A percentile compares a stretch with the other conserved stretches of the same genome.
Conservation (phyloP, 2,329 filamentous ascomycete species). For the Bipolaris zeicola region DNA sequence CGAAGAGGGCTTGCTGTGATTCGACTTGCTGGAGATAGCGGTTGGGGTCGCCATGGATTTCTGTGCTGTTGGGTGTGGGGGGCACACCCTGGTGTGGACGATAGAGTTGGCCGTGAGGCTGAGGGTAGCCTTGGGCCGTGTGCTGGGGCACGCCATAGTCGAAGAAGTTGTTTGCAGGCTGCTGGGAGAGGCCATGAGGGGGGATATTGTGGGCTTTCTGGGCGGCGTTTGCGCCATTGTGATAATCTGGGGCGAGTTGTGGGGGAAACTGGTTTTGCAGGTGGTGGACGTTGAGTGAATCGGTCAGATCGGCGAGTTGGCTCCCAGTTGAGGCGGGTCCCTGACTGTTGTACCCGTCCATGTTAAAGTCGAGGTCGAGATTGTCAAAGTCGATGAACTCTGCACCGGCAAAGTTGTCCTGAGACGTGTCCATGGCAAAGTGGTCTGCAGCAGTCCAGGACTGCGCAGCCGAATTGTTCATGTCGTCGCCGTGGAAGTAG, state of each 20-base stretch:
- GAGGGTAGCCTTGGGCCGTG: conserved; percentile 40
- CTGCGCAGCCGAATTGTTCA: conserved; percentile 40
- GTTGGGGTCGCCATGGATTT: conserved; percentile 67
- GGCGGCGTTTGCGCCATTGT: conserved; percentile 25
- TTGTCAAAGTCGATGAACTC: conserved; percentile 49
- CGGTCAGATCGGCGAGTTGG: conserved; percentile 40
- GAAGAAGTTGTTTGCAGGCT: conserved; percentile 38
- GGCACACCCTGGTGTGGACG: conserved; percentile 68
- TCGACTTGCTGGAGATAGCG: conserved; percentile 63
- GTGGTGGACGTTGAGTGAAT: conserved; percentile 43
- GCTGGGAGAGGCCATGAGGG: conserved; percentile 29
- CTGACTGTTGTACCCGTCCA: conserved; percentile 33
- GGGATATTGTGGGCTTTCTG: conserved; percentile 23
- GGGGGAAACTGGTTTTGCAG: conserved; percentile 40
- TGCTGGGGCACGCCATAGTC: conserved; percentile 41
- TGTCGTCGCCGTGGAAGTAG: conserved; percentile 27
- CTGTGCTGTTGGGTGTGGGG: conserved; percentile 80
- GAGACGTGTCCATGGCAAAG: conserved; percentile 49
- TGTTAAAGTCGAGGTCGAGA: conserved; percentile 40
- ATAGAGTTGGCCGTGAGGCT: conserved; percentile 49
- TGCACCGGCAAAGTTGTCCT: conserved; percentile 52
- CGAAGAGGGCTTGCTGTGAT: conserved; percentile 66
- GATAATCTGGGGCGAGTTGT: conserved; percentile 32
- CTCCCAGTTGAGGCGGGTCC: conserved; percentile 27
- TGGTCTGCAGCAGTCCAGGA: conserved; percentile 50